A percentile compares a stretch with the other conserved stretches of the same genome.
phyloP scores from a whole-genome alignment of 805 yeast species.

The Blastobotrys parvus region DNA sequence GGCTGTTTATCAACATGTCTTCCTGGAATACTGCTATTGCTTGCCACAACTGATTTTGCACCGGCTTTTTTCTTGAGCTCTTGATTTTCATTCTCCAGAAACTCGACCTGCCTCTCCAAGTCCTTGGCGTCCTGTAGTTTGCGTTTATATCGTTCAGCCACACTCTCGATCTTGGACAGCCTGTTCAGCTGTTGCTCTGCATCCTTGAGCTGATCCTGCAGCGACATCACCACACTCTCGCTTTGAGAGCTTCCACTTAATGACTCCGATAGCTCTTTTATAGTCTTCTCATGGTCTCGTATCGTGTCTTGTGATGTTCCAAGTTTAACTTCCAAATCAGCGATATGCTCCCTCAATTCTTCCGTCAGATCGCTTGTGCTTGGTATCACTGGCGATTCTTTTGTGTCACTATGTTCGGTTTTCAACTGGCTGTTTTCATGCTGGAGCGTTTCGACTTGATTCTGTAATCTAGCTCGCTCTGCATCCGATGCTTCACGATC shows the following conservation, averaged over 20 bases:
- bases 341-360: background rate
- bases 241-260: background rate
- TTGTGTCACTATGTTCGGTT: background rate
- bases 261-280: conserved; percentile 3
- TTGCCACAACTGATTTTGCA: background rate
- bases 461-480: conserved; percentile 3
- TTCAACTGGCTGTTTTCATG: background rate
- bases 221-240: conserved; percentile 2
- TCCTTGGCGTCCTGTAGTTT: conserved; percentile 8
- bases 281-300: conserved; percentile 3
- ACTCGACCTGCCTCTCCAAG: background rate
- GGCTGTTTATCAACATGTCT: too few relatives aligned
- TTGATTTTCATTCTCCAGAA: conserved; percentile 5
- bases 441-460: conserved; percentile 3
- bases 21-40: too few relatives aligned
- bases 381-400: background rate
- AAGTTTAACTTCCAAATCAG: conserved; percentile 5
- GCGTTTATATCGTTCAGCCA: conserved; percentile 11
- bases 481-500: conserved; percentile 3
- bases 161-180: conserved; percentile 5
- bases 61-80: background rate
- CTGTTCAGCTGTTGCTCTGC: conserved; percentile 1
- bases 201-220: conserved; percentile 7
- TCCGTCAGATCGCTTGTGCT: background rate
- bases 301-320: background rate